Evolutionary conservation across 345 rosid genomes (phyloP).

Genomic region (Excoecaria agallocha): DNA sequence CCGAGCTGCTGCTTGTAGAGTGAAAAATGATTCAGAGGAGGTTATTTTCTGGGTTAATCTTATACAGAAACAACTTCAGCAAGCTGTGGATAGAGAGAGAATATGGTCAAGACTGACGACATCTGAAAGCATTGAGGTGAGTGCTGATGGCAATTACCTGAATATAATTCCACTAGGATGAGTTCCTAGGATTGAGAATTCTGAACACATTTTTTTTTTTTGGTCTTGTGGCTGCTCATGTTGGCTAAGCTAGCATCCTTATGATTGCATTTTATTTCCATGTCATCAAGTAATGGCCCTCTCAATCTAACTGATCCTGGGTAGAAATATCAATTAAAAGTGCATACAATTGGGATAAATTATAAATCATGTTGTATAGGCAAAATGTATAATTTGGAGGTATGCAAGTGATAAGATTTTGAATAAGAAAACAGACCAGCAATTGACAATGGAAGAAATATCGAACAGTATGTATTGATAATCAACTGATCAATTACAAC

Average conservation of each 20-base stretch:
- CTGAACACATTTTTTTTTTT: no score
- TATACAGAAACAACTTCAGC: slow-evolving; percentile 76
- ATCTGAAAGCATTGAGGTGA: slow-evolving; percentile 94
- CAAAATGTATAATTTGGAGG: no score
- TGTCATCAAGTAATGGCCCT: background rate
- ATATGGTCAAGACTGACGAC: slow-evolving; percentile 95
- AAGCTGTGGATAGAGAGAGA: slow-evolving; percentile 88
- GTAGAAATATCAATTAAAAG: background rate
- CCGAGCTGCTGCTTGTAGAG: slow-evolving; percentile 75
- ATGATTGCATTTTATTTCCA: background rate
- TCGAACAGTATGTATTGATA: no score
- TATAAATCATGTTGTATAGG: background rate
- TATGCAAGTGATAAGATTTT: no score
- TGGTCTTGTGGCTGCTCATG: background rate
- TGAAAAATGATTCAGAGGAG: slow-evolving; percentile 72
- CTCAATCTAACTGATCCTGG: background rate
- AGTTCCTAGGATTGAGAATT: background rate
- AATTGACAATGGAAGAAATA: no score
- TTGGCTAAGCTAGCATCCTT: background rate
- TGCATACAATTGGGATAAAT: background rate
- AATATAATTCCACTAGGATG: background rate
- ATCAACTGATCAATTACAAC: no score
- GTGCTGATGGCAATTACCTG: slow-evolving; percentile 5
- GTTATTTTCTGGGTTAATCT: slow-evolving; percentile 94
- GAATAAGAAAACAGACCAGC: no score